A percentile compares a stretch with the other conserved stretches of the same genome.
These are phyloP conservation scores for Fusarium keratoplasticum DNA, from an alignment of 2,329 filamentous ascomycete species.

Conservation along the genomic window DNA sequence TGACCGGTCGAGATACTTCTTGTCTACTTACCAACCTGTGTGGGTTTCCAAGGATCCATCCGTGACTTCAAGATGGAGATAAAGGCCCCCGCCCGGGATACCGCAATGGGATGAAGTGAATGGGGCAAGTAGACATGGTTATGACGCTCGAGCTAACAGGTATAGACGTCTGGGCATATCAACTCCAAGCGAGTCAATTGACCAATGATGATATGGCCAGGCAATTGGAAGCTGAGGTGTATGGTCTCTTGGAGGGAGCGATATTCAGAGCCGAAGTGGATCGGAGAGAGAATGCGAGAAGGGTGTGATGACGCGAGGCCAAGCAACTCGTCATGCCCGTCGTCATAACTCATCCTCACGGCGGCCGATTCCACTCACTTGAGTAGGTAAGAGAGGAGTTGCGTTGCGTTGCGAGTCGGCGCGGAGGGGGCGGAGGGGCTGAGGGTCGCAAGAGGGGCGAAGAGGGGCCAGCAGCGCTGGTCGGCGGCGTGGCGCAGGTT, in stretches of 20 bases:
- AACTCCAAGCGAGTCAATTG: not conserved
- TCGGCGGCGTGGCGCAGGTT: slow-evolving; percentile 26
- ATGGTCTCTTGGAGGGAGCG: not conserved
- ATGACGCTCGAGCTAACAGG: slow-evolving; percentile 1
- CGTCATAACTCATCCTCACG: slow-evolving; percentile 6
- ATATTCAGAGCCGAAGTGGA: not conserved
- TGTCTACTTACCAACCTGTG: not conserved
- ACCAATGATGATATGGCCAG: not conserved
- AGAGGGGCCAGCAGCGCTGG: slow-evolving; percentile 19
- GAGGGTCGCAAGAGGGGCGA: slow-evolving; percentile 14
- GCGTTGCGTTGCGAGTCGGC: slow-evolving; percentile 17
- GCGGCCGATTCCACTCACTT: slow-evolving; percentile 12
- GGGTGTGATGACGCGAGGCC: not conserved
- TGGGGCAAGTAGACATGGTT: not conserved
- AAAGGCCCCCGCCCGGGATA: slow-evolving; percentile 11
- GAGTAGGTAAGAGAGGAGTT: slow-evolving; percentile 15
- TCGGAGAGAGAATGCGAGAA: not conserved
- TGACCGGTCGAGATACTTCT: not conserved
- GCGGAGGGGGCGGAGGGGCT: slow-evolving; percentile 22
- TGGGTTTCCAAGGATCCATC: slow-evolving; percentile 17
- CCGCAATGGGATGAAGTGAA: slow-evolving; percentile 12
- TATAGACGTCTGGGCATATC: not conserved
- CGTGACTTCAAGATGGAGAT: slow-evolving; percentile 11
- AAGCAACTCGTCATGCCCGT: slow-evolving; percentile 6
- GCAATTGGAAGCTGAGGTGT: not conserved